These are phyloP conservation scores for Vitis rupestris DNA, from an alignment of 164 flowering plant genomes.

Conservation along the genomic window DNA sequence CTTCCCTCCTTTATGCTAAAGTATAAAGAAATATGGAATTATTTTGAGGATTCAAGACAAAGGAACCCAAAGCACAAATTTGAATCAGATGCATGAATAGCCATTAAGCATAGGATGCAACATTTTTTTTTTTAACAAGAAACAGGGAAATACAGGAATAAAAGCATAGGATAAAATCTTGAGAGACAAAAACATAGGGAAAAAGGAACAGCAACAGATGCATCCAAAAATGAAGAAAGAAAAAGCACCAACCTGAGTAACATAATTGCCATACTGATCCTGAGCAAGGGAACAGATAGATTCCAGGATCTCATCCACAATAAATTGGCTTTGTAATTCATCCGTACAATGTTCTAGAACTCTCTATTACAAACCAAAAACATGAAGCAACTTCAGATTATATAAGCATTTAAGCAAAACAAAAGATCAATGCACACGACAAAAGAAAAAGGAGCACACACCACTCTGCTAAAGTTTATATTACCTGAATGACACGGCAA, in stretches of 20 bases:
- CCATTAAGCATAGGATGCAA: too few species aligned
- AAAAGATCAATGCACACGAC: neutral
- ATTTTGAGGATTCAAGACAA: too few species aligned
- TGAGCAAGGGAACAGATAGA: constrained; percentile 65
- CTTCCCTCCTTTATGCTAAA: too few species aligned
- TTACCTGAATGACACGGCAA: constrained; percentile 96
- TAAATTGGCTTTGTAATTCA: constrained; percentile 48
- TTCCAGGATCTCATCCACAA: constrained; percentile 83
- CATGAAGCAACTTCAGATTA: neutral
- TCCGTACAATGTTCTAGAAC: constrained; percentile 78
- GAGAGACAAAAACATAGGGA: too few species aligned
- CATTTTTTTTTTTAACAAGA: too few species aligned
- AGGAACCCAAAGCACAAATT: too few species aligned
- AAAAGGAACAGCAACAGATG: neutral
- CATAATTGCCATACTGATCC: constrained; percentile 94
- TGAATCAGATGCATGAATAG: too few species aligned
- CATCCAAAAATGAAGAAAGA: neutral
- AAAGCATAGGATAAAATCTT: too few species aligned
- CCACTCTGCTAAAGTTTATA: too few species aligned
- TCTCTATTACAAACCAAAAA: constrained; percentile 45
- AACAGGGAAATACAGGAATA: too few species aligned
- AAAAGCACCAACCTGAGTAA: constrained; percentile 64
- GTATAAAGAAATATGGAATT: too few species aligned
- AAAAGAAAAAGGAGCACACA: neutral
- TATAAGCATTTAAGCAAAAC: too few species aligned